Base-by-base conservation (phyloP, 208 protist genomes). In the Kentomonas sorsogonicus region DNA sequence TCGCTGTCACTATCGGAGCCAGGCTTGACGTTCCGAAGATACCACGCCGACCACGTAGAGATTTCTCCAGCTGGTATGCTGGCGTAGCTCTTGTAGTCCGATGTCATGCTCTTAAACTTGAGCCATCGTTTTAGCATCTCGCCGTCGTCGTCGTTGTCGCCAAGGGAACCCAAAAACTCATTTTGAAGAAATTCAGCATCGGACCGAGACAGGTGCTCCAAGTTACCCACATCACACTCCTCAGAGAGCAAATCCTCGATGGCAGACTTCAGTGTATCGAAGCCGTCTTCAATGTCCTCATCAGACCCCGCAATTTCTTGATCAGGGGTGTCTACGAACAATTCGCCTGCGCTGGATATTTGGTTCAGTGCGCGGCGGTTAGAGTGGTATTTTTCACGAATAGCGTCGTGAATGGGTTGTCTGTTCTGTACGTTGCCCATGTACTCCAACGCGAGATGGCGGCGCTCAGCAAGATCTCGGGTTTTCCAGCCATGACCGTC, bases 31-130 rank as follows among this genome's bases (percentile, higher is more conserved):
- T 73, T 58, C 27, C 72, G 65, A 40, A 78, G 61, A 55, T 73
- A 78, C 72, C 72, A 78, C 0, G 72, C 72, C 23, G 72, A 78
- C 72, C 72, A 78, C n/a, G 41, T 18, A 23, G 56, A 73, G 0
- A 65, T 59, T 36, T 78, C 72, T 36, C 39, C 58, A 23, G 63
- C 72, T 26, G 72, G 72, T 44, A 70, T 62, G 40, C 51, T 39
- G 45, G 46, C 53, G 36, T 78, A 78, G 39, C 27, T 70, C 55
- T 73, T 48, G 30, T 68, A 73, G 47, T 78, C 72, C 26, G 54
- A 33, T 30, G 43, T 70, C 25, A 66, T 56, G 7, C 52, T 45
- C 2, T 53, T 29, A 44, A 73, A 34, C 59, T 66, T 66, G 15
- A 60, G 23, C 66, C 65, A 78, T 20, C 61, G 47, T 6, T 23